A percentile compares a stretch with the other conserved stretches of the same genome.
phyloP scores from a whole-genome alignment of 768 basidiomycete species.

The Kockovaella imperatae region DNA sequence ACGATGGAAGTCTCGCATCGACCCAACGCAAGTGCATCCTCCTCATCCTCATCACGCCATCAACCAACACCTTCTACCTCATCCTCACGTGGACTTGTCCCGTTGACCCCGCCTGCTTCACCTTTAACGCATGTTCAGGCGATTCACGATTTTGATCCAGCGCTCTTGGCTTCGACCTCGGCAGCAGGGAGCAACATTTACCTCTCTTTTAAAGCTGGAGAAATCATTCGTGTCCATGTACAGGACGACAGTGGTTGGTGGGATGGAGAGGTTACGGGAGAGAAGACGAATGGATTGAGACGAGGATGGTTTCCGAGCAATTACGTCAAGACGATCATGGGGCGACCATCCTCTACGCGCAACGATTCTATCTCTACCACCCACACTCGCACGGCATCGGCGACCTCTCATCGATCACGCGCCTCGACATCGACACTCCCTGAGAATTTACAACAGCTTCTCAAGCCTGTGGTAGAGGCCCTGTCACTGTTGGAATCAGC shows the following conservation, averaged over 20 bases:
- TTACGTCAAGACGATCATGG: conserved; percentile 50
- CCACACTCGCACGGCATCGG: conserved; percentile 15
- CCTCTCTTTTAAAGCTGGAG: conserved; percentile 79
- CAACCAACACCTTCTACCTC: too few relatives aligned
- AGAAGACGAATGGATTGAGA: conserved; percentile 38
- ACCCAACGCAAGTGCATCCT: too few relatives aligned
- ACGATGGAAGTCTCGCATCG: too few relatives aligned
- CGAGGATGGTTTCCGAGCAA: conserved; percentile 99
- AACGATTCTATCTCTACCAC: background rate
- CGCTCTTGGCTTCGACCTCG: conserved; percentile 23
- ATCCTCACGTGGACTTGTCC: too few relatives aligned
- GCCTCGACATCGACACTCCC: conserved; percentile 48
- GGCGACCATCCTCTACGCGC: background rate
- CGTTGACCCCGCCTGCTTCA: too few relatives aligned
- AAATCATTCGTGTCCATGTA: conserved; percentile 84
- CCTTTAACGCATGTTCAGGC: conserved; percentile 51
- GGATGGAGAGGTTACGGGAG: conserved; percentile 71
- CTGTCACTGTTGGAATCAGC: conserved; percentile 78
- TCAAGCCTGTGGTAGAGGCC: conserved; percentile 76
- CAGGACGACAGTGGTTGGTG: conserved; percentile 90
- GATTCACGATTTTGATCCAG: conserved; percentile 70
- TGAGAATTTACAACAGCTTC: conserved; percentile 63
- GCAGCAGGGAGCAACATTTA: conserved; percentile 60
- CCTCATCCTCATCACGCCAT: too few relatives aligned
- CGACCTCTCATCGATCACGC: conserved; percentile 19